Conservation (phyloP, 1,139 yeast genomes). For the Zhuliangozyma parablackwelliae region DNA sequence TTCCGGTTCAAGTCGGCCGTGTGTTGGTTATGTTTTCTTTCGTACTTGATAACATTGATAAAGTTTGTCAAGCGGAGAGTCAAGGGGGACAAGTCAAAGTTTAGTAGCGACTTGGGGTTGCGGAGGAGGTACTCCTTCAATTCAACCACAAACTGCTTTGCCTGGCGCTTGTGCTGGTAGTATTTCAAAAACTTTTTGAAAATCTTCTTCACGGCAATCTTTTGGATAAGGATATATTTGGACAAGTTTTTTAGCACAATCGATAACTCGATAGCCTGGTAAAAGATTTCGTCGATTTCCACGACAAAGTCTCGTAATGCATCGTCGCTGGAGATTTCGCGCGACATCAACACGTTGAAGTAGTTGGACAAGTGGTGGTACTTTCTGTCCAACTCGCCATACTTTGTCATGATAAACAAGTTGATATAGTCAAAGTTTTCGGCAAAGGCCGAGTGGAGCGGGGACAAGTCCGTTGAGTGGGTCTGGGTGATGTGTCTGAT, state of each 20-base stretch:
- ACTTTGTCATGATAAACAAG: slow-evolving; percentile 61
- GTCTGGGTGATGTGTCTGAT: slow-evolving; percentile 36
- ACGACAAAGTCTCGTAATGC: slow-evolving; percentile 9
- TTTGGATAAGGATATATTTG: slow-evolving; percentile 73
- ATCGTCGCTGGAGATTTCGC: not conserved
- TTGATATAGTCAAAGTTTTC: slow-evolving; percentile 51
- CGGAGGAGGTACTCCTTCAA: slow-evolving; percentile 32
- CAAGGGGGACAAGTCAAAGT: slow-evolving; percentile 59
- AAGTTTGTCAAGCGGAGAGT: slow-evolving; percentile 56
- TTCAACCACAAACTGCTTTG: slow-evolving; percentile 36
- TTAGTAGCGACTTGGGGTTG: slow-evolving; percentile 53
- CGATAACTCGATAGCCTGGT: slow-evolving; percentile 46
- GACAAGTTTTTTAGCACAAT: slow-evolving; percentile 64
- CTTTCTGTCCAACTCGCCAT: slow-evolving; percentile 51
- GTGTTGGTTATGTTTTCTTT: slow-evolving; percentile 8
- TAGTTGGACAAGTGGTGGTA: slow-evolving; percentile 18
- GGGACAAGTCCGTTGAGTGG: slow-evolving; percentile 12
- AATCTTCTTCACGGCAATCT: slow-evolving; percentile 75
- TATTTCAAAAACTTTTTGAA: slow-evolving; percentile 76
- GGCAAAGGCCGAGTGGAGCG: slow-evolving; percentile 29
- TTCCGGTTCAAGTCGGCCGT: slow-evolving; percentile 5
- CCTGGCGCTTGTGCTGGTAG: slow-evolving; percentile 32
- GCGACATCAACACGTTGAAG: slow-evolving; percentile 10
- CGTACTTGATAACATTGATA: slow-evolving; percentile 18
- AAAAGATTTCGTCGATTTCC: slow-evolving; percentile 26